Percentiles rank a stretch among this genome's conserved stretches.
Conservation (phyloP, 2,329 filamentous ascomycete genomes). For the Cadophora sp. region DNA sequence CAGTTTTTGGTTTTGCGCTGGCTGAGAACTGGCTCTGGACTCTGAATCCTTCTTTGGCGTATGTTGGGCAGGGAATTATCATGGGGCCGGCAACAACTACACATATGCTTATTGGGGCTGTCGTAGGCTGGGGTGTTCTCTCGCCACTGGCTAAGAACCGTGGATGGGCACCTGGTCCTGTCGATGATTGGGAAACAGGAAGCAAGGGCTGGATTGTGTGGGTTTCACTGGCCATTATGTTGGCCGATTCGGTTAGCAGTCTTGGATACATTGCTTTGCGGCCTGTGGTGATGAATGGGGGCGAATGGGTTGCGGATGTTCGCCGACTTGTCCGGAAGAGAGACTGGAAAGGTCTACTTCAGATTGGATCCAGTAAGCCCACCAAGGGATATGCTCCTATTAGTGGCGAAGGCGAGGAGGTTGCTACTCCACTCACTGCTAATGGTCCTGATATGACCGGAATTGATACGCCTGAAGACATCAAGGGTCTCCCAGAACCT, state of each 20-base stretch:
- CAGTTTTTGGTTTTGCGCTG: constrained; percentile 78
- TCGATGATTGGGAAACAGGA: constrained; percentile 87
- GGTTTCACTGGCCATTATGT: constrained; percentile 95
- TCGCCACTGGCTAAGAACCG: constrained; percentile 85
- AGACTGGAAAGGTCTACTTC: constrained; percentile 42
- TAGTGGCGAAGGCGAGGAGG: constrained; percentile 34
- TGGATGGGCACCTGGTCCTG: constrained; percentile 88
- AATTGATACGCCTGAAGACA: constrained; percentile 26
- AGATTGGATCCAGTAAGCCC: constrained; percentile 28
- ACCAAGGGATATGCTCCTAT: constrained; percentile 42
- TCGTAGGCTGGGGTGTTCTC: constrained; percentile 88
- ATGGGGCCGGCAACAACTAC: constrained; percentile 96
- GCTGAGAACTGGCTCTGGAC: constrained; percentile 92
- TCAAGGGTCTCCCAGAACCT: constrained; percentile 52
- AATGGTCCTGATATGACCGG: constrained; percentile 21
- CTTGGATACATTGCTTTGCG: constrained; percentile 78
- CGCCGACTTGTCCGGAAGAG: constrained; percentile 37
- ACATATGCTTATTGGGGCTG: constrained; percentile 91
- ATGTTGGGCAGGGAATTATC: constrained; percentile 96
- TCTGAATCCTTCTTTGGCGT: constrained; percentile 94
- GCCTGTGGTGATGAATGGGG: constrained; percentile 60
- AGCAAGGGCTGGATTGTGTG: constrained; percentile 99
- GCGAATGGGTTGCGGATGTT: constrained; percentile 47
- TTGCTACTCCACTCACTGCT: constrained; percentile 28
- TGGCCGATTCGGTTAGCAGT: constrained; percentile 89